Conservation (phyloP, 169 alveolate species). For the Eimeria tenella region DNA sequence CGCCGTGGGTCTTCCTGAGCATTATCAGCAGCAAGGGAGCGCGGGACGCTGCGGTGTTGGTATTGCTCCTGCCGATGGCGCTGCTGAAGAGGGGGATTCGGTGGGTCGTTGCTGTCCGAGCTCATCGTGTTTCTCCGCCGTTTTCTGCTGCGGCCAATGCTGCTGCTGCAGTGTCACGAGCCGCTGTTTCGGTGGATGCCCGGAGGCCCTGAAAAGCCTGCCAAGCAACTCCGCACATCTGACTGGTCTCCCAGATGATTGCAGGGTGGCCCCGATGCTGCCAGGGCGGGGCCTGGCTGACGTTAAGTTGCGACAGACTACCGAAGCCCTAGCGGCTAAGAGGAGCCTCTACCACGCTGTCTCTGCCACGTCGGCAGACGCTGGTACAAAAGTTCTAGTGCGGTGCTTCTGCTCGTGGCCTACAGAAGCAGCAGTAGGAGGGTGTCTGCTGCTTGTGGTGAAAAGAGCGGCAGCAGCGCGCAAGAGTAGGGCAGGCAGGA, state of each 20-base stretch:
- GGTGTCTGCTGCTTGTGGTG: neutral
- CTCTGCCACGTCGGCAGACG: neutral
- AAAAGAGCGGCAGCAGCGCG: neutral
- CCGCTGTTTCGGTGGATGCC: slow-evolving; percentile 42
- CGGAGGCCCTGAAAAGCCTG: neutral
- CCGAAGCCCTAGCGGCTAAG: neutral
- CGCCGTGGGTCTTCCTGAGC: neutral
- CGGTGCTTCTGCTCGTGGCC: neutral
- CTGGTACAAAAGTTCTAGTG: neutral
- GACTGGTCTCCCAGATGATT: slow-evolving; percentile 31
- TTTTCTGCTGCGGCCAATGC: slow-evolving; percentile 20
- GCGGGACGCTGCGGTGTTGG: neutral
- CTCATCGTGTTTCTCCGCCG: slow-evolving; percentile 37
- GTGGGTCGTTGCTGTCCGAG: slow-evolving; percentile 8
- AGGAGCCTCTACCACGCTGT: neutral
- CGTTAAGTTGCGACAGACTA: neutral
- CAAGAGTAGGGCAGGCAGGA: neutral
- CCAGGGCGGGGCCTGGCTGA: neutral
- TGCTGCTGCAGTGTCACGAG: neutral
- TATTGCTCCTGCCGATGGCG: neutral
- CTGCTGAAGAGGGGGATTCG: slow-evolving; percentile 5
- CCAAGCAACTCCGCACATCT: slow-evolving; percentile 22
- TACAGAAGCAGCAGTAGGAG: neutral
- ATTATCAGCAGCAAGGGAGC: neutral
- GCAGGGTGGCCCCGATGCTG: neutral